Conservation (phyloP, 2,329 filamentous ascomycete species). For the Exophiala lecanii-corni region DNA sequence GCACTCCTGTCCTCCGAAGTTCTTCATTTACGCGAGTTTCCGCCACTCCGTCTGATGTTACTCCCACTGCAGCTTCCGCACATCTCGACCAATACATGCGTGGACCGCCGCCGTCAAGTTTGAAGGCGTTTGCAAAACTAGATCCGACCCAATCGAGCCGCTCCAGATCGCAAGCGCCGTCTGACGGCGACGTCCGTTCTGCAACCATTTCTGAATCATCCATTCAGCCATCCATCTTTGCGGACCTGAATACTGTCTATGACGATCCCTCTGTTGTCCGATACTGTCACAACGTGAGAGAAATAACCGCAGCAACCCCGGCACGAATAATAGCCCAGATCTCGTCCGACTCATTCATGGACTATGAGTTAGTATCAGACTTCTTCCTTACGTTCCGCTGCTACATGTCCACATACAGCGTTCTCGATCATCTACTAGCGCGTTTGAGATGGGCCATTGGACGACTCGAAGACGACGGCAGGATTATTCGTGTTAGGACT, state of each 20-base stretch:
- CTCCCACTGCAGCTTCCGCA: conserved; percentile 35
- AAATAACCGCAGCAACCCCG: conserved; percentile 84
- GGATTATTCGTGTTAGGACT: conserved; percentile 89
- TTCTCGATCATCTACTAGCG: conserved; percentile 79
- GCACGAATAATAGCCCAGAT: conserved; percentile 91
- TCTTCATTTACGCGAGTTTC: conserved; percentile 70
- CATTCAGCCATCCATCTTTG: conserved; percentile 63
- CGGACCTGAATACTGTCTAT: conserved; percentile 72
- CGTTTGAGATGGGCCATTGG: conserved; percentile 82
- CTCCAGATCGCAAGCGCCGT: neutral
- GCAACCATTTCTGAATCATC: conserved; percentile 40
- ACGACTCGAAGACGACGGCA: conserved; percentile 74
- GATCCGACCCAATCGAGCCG: neutral
- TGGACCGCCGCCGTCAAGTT: conserved; percentile 18
- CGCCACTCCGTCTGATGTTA: conserved; percentile 34
- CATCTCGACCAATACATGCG: conserved; percentile 14
- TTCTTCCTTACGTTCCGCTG: conserved; percentile 94
- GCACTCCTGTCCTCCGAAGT: conserved; percentile 71
- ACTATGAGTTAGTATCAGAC: conserved; percentile 94
- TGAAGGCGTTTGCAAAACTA: conserved; percentile 16
- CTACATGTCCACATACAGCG: conserved; percentile 71
- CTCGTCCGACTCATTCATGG: conserved; percentile 89
- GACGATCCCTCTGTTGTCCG: conserved; percentile 79
- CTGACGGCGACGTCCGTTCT: conserved; percentile 31
- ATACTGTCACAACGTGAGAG: conserved; percentile 64